Conservation (phyloP, 345 rosid genomes). For the Hypericum perforatum region DNA sequence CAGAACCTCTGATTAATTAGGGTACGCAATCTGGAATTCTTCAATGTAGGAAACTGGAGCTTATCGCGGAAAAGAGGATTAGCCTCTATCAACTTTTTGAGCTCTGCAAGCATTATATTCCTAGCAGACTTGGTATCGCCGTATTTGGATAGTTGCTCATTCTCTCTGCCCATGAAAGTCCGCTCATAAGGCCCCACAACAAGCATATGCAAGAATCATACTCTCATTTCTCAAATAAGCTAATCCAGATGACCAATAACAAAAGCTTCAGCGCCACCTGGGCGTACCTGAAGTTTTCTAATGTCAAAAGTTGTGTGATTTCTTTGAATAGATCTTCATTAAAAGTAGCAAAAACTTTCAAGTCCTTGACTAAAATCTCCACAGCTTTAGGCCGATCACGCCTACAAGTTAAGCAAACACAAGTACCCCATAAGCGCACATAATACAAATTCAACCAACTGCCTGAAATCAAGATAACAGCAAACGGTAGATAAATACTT, state of each 20-base stretch:
- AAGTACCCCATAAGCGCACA: not conserved
- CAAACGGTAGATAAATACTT: slow-evolving; percentile 30
- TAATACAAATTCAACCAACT: not conserved
- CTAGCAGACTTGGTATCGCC: slow-evolving; percentile 85
- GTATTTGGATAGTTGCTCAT: slow-evolving; percentile 77
- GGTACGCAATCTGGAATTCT: slow-evolving; percentile 70
- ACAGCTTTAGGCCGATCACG: slow-evolving; percentile 72
- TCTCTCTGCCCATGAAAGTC: slow-evolving; percentile 43
- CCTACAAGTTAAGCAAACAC: slow-evolving; percentile 25
- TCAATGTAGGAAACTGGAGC: slow-evolving; percentile 74
- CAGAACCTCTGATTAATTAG: slow-evolving; percentile 73
- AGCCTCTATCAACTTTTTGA: slow-evolving; percentile 76
- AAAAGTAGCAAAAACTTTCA: slow-evolving; percentile 72
- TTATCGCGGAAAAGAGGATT: slow-evolving; percentile 85
- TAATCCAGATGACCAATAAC: not conserved
- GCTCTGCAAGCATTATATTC: slow-evolving; percentile 69
- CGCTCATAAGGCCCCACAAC: slow-evolving; percentile 3
- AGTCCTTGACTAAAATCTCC: slow-evolving; percentile 76
- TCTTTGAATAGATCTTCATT: slow-evolving; percentile 81
- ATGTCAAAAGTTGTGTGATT: slow-evolving; percentile 63
- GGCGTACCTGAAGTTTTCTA: slow-evolving; percentile 71
- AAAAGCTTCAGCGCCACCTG: not conserved
- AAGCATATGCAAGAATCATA: not conserved
- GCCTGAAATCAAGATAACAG: not conserved
- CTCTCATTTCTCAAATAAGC: not conserved